Conservation (phyloP, 495 filamentous ascomycete species). For the Daldinia concentrica region DNA sequence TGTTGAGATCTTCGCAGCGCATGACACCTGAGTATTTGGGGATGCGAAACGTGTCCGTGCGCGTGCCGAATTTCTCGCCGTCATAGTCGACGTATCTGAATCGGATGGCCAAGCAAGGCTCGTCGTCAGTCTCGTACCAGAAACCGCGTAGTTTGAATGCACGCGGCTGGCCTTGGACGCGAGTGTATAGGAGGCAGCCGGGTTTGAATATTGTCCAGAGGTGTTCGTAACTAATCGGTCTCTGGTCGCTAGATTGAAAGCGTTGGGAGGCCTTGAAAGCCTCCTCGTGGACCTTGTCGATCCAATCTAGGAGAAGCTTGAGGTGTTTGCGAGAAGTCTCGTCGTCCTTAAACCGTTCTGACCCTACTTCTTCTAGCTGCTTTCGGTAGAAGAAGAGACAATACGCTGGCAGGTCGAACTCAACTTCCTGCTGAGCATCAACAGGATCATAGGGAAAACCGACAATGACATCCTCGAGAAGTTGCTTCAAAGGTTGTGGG, state of each 20-base stretch:
- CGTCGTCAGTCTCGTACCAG: conserved; percentile 38
- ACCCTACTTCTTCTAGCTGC: conserved; percentile 42
- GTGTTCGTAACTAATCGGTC: conserved; percentile 47
- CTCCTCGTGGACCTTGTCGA: conserved; percentile 47
- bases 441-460: conserved; percentile 39
- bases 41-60: conserved; percentile 35
- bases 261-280: conserved; percentile 46
- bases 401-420: conserved; percentile 46
- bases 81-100: conserved; percentile 48
- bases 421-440: conserved; percentile 38
- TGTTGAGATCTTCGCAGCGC: conserved; percentile 40
- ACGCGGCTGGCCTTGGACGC: conserved; percentile 41
- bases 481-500: conserved; percentile 43
- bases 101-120: conserved; percentile 30
- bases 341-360: conserved; percentile 45
- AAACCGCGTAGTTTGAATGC: conserved; percentile 42
- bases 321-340: conserved; percentile 39
- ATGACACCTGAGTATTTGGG: conserved; percentile 43
- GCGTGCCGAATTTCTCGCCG: conserved; percentile 47
- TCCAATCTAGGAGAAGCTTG: conserved; percentile 49
- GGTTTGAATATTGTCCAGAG: conserved; percentile 52
- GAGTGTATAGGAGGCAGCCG: conserved; percentile 40
- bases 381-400: conserved; percentile 48
- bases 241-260: conserved; percentile 39
- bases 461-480: conserved; percentile 46